Conservation (phyloP, 805 yeast genomes). For the Myxozyma geophila region DNA sequence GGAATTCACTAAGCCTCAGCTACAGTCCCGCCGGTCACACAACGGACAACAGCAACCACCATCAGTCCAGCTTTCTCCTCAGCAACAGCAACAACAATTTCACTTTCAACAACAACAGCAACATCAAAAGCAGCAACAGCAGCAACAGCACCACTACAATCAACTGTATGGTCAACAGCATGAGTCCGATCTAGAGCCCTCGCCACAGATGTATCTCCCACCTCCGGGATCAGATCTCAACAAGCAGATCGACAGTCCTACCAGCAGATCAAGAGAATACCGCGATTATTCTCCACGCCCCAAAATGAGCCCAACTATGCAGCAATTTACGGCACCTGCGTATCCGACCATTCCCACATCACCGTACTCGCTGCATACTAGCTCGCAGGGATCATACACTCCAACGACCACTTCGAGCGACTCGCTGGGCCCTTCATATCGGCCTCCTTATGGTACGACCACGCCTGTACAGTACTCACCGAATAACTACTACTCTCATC, state of each 20-base stretch:
- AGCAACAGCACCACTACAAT: conserved; percentile 4
- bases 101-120: conserved; percentile 4
- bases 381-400: conserved; percentile 4
- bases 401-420: conserved; percentile 3
- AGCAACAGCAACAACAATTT: conserved; percentile 15
- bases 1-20: conserved; percentile 21
- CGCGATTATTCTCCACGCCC: conserved; percentile 24
- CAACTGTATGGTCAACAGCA: conserved; percentile 4
- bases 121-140: conserved; percentile 8
- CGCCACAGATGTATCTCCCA: conserved; percentile 17
- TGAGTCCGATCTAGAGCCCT: conserved; percentile 6
- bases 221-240: not conserved
- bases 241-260: conserved; percentile 20
- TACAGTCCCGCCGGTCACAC: conserved; percentile 22
- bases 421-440: conserved; percentile 15
- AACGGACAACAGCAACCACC: conserved; percentile 8
- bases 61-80: not conserved
- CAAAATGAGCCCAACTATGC: conserved; percentile 16
- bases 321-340: conserved; percentile 15
- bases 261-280: conserved; percentile 23
- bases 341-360: conserved; percentile 8
- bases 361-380: conserved; percentile 14
- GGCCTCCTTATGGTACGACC: conserved; percentile 19
- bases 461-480: conserved; percentile 33
- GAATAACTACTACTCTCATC: conserved; percentile 10